A percentile compares a stretch with the other conserved stretches of the same genome.
Conservation (phyloP, 2,329 filamentous ascomycete species). For the Venturia aucupariae region DNA sequence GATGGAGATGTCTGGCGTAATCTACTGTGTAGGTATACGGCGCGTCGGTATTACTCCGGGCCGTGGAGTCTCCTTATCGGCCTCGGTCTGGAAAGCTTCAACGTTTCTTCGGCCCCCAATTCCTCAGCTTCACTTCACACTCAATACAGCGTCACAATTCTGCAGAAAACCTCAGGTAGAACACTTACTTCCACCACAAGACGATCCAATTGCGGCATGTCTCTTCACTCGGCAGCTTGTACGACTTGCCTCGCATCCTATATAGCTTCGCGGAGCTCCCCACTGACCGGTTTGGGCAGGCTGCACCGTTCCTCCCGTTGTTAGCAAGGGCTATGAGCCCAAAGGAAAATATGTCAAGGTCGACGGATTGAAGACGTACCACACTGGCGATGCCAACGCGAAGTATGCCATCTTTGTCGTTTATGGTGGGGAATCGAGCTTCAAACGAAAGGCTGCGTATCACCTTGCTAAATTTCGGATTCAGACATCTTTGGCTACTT, state of each 20-base stretch:
- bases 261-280: too few species aligned
- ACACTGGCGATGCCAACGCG: slow-evolving; percentile 47
- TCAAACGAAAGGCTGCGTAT: too few species aligned
- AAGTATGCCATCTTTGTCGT: slow-evolving; percentile 49
- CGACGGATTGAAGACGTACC: slow-evolving; percentile 54
- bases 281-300: slow-evolving; percentile 20
- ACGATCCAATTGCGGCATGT: slow-evolving; percentile 10
- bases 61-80: too few species aligned
- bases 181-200: background rate
- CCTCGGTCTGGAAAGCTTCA: background rate
- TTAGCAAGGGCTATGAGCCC: slow-evolving; percentile 41
- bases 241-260: background rate
- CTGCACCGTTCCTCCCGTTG: slow-evolving; percentile 42
- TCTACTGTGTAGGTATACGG: too few species aligned
- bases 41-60: too few species aligned
- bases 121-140: background rate
- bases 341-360: slow-evolving; percentile 52
- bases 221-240: slow-evolving; percentile 15
- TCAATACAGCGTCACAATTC: background rate
- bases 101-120: background rate
- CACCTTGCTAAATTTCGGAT: too few species aligned
- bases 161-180: too few species aligned
- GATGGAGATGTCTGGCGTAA: too few species aligned
- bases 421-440: slow-evolving; percentile 25
- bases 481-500: slow-evolving; percentile 55